Base-by-base conservation (phyloP, 2,329 filamentous ascomycete genomes). In the Xylariaceae sp. region DNA sequence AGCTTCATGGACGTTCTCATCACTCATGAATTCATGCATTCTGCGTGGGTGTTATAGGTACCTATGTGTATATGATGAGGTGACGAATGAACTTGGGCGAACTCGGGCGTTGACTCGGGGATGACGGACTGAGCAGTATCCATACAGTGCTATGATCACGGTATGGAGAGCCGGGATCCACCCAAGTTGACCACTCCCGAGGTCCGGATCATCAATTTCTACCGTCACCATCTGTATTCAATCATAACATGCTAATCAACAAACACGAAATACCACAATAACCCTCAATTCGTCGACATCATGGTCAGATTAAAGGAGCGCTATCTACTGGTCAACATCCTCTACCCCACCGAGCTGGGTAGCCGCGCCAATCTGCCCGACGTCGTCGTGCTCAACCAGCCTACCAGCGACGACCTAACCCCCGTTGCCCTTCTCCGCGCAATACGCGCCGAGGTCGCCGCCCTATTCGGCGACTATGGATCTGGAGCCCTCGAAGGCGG, bases 291-390 rank as follows among this genome's bases (percentile, higher is more conserved):
- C 19, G 16, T 13, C 10, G 13, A 39, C 62, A 73, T 41, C 46
- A 96, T 99, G 94, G 94, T 99, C 56, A 89, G 94, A 68, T 83
- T 97, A 63, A 99, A 99, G 73, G 88, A 96, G 72, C 86, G 94
- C 65, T 99, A 99, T 71, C 81, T 99, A 16, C 84, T 97, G n/a
- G 83, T 97, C 58, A 89, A 95, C 68, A 91, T 97, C 61, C 79
- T 97, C 44, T 96, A 96, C 66, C 90, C 92, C 0, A 79, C 84
- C 6, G 74, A 81, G 12, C 59, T 75, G 9, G 59, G 66, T 44
- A 60, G 63, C 56, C 71, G 69, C 53, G 47, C 67, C 32, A 69
- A 72, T 62, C 63, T 79, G 66, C 70, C 87, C 67, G 70, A 82
- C 74, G 77, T 88, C 54, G 74, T 97, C 26, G 77, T 85, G 50